These are phyloP conservation scores for Pythium brassicae DNA, from an alignment of 352 stramenopile species.

Conservation along the genomic window DNA sequence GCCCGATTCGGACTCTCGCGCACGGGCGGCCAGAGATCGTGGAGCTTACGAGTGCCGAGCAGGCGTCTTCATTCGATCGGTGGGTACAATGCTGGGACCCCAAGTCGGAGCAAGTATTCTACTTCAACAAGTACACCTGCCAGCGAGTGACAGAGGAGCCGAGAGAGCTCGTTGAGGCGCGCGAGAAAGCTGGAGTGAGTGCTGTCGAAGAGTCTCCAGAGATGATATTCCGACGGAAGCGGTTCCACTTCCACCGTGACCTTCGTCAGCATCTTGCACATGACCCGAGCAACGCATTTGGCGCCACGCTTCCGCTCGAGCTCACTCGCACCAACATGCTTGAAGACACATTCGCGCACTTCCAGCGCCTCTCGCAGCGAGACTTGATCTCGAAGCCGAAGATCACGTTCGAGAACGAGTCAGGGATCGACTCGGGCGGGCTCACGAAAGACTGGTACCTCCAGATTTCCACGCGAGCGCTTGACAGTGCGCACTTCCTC, in stretches of 20 bases:
- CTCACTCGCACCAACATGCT: conserved; percentile 60
- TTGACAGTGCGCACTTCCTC: conserved; percentile 27
- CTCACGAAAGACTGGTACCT: conserved; percentile 90
- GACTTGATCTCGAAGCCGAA: conserved; percentile 70
- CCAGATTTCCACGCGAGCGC: conserved; percentile 51
- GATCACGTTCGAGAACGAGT: conserved; percentile 79
- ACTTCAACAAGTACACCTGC: conserved; percentile 85
- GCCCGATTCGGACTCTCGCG: conserved; percentile 46
- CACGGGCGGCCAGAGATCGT: conserved; percentile 66
- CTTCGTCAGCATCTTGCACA: conserved; percentile 39
- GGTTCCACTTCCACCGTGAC: conserved; percentile 81
- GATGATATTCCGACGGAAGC: conserved; percentile 82
- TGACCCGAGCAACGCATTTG: conserved; percentile 20
- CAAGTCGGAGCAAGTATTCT: conserved; percentile 83
- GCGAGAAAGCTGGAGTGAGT: conserved; percentile 33
- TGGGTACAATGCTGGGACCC: conserved; percentile 89
- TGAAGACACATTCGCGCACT: conserved; percentile 55
- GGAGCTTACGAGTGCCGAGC: conserved; percentile 42
- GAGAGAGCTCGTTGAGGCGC: conserved; percentile 33
- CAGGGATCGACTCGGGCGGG: conserved; percentile 84
- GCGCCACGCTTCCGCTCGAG: conserved; percentile 33
- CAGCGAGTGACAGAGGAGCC: conserved; percentile 63
- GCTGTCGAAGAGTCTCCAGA: conserved; percentile 63
- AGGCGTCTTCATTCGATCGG: conserved; percentile 31
- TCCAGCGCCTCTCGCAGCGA: conserved; percentile 36